Base-by-base conservation (phyloP, 352 stramenopile species). In the Globisporangium camurandrum region DNA sequence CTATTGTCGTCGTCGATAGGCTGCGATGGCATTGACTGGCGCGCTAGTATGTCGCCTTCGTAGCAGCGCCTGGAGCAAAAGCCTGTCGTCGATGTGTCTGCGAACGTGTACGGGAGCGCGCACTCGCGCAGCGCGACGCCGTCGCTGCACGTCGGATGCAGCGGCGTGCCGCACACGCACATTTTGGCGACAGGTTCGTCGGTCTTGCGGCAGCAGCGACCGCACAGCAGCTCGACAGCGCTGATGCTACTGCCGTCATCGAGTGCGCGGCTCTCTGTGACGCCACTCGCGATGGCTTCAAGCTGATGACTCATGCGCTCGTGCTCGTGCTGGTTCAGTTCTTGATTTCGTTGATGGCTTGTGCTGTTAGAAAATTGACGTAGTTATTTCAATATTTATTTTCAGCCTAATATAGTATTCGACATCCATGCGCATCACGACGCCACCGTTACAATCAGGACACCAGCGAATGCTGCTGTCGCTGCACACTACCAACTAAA, bases 51-150 rank as follows among this genome's bases (percentile, higher is more conserved):
- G 16, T 70, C 65, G 22, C 19, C 46, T 12, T 78, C 64, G 52
- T 64, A 75, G 57, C 68, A 75, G 19, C 57, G 62, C 56, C 62
- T 67, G 38, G 62, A 78, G 54, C 68, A 78, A 51, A 61, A 78
- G 6, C 59, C 51, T 2, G 47, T 19, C 6, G n/a, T n/a, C n/a
- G n/a, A n/a, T n/a, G 63, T 40, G 37, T 49, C 43, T 2, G 64
- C 54, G 44, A 78, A 75, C 20, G 62, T 65, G 45, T 63, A 66
- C 33, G 56, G 47, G 19, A 75, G 62, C 11, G 38, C 56, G 57
- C 62, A 78, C 23, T 78, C 62, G 48, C 55, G 62, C 40, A 52
- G 28, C 2, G 68, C 68, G 39, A 70, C 59, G 43, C 64, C 53
- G 49, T 66, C 52, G 52, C 62, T 63, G 54, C 68, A 79, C 3